Percentiles rank a stretch among this genome's conserved stretches.
phyloP scores from a whole-genome alignment of 441 rosid species.

The Mallotus japonicus region DNA sequence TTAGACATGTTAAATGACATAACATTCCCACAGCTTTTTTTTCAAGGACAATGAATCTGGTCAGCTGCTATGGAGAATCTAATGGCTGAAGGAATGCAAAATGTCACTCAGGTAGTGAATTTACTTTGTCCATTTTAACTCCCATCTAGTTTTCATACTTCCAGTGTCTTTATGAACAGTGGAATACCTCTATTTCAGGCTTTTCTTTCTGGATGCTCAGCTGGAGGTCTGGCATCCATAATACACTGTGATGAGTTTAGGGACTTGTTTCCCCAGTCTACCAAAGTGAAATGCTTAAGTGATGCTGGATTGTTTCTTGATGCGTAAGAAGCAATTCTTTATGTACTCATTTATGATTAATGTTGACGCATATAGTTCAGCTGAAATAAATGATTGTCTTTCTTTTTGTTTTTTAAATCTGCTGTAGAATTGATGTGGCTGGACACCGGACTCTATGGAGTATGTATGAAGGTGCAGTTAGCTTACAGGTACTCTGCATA shows the following conservation, averaged over 20 bases:
- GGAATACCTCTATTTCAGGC: constrained; percentile 37
- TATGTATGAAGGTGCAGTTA: constrained; percentile 65
- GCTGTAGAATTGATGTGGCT: constrained; percentile 66
- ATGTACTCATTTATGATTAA: background rate
- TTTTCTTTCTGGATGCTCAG: constrained; percentile 88
- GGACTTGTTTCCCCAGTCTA: constrained; percentile 50
- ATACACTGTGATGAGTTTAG: constrained; percentile 76
- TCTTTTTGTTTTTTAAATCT: constrained; percentile 6
- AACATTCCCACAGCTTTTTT: constrained; percentile 40
- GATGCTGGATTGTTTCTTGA: constrained; percentile 92
- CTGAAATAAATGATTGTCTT: background rate
- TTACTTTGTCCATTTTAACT: constrained; percentile 2
- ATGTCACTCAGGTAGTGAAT: constrained; percentile 54
- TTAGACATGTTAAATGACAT: no score
- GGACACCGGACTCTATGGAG: constrained; percentile 67
- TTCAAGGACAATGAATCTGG: constrained; percentile 92
- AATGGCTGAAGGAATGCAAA: constrained; percentile 70
- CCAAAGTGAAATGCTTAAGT: constrained; percentile 80
- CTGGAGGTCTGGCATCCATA: constrained; percentile 86
- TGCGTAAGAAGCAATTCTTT: constrained; percentile 39
- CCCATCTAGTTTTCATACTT: background rate
- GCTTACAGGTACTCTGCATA: constrained; percentile 50
- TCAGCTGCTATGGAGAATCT: constrained; percentile 77
- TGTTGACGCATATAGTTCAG: background rate
- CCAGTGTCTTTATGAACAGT: background rate